phyloP scores from a whole-genome alignment of 2,329 filamentous ascomycete genomes.

The Cladosporium sp. region DNA sequence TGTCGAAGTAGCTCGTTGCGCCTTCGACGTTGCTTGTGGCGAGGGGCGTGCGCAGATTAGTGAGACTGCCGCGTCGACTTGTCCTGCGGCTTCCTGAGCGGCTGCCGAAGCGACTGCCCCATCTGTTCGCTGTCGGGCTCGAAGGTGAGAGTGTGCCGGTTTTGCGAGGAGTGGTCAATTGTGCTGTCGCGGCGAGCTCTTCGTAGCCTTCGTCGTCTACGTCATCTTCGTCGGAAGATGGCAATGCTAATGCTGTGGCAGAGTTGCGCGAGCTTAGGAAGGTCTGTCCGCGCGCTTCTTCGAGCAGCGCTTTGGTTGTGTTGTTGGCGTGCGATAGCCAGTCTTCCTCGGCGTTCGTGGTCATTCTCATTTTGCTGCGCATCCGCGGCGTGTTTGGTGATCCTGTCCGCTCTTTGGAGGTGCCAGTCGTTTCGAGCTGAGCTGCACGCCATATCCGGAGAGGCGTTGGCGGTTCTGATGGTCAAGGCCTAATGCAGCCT shows the following conservation, averaged over 20 bases:
- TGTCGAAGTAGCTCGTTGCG: slow-evolving; percentile 27
- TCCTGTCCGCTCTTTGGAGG: slow-evolving; percentile 25
- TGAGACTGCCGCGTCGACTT: slow-evolving; percentile 36
- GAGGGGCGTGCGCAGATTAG: slow-evolving; percentile 34
- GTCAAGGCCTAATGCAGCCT: slow-evolving; percentile 33
- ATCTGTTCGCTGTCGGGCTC: slow-evolving; percentile 13
- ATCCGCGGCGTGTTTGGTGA: slow-evolving; percentile 18
- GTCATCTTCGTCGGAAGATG: slow-evolving; percentile 29
- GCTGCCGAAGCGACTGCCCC: slow-evolving; percentile 33
- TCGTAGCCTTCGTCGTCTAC: slow-evolving; percentile 32
- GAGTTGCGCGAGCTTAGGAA: slow-evolving; percentile 56
- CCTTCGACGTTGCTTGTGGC: slow-evolving; percentile 14
- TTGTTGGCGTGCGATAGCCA: slow-evolving; percentile 59
- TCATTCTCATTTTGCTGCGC: not conserved
- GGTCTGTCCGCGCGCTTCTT: slow-evolving; percentile 59
- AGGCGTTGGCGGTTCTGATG: slow-evolving; percentile 12
- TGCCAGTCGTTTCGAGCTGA: slow-evolving; percentile 12
- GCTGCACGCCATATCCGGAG: slow-evolving; percentile 19
- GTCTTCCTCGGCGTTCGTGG: slow-evolving; percentile 40
- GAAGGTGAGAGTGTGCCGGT: not conserved
- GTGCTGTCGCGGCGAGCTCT: slow-evolving; percentile 29
- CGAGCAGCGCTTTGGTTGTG: slow-evolving; percentile 52
- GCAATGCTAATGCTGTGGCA: slow-evolving; percentile 48
- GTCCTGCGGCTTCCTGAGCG: slow-evolving; percentile 35
- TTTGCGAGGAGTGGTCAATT: slow-evolving; percentile 3